Evolutionary conservation across 768 basidiomycete species (phyloP), one percentile per base, ranked within the genome.

Genomic region (Boletus reticulatus): DNA sequence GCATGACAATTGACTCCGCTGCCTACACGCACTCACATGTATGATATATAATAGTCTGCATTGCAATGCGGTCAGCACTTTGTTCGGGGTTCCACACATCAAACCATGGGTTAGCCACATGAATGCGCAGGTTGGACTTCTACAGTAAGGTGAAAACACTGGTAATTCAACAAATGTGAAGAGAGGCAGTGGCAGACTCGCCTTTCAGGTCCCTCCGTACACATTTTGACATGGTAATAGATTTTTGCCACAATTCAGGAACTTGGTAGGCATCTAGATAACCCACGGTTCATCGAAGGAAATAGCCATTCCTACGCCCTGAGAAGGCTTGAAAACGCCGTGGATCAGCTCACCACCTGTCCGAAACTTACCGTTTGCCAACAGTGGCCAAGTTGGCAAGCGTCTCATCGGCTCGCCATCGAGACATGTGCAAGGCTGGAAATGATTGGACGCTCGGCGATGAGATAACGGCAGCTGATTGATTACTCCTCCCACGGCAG

Each of bases 1-100:
- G 67, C 62, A 49, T 70, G 67, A 58, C 50, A 56, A 54, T 45
- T 58, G 55, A 36, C 16, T 36, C 47, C 57, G 58, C 43, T 48
- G 47, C 49, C 54, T 56, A 53, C 55, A 22, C 42, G 38, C 0
- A 29, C 51, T 55, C 52, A 14, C 60, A 56, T 55, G 64, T 48
- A 42, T 67, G 58, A 63, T 55, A 19, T 52, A 58, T 63, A 19
- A 48, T 38, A n/a, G 41, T 22, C 39, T 36, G 31, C 19, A 17
- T 14, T 47, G 49, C 36, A 42, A 36, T 52, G 62, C 48, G 59
- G 57, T 57, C 24, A 32, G 44, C 39, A 53, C 54, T 43, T 53
- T 48, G 52, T 24, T 19, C 13, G 32, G 44, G 36, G 27, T 14
- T 24, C 24, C 50, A 14, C 45, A 22, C 38, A 41, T 50, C 32